Percentiles rank a stretch among this genome's conserved stretches.
Evolutionary conservation across 2,329 filamentous ascomycete genomes (phyloP).

Genomic region (Stachybotrys chlorohalonatus): DNA sequence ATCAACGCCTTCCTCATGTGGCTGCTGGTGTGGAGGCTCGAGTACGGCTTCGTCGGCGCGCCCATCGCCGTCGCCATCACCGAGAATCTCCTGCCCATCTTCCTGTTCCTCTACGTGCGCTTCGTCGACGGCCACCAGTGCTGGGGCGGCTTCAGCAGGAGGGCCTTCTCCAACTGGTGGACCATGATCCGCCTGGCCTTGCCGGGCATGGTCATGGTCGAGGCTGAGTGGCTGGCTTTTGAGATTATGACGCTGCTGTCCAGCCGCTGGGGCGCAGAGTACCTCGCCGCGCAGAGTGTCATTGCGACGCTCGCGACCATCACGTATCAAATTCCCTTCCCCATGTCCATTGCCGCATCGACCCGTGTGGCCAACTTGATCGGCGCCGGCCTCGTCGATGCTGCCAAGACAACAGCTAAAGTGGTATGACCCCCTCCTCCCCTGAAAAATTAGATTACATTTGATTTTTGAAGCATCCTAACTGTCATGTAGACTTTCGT

Average conservation of each 20-base stretch:
- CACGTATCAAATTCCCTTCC: conserved; percentile 88
- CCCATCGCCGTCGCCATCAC: conserved; percentile 74
- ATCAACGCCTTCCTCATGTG: conserved; percentile 71
- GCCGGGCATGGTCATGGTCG: conserved; percentile 86
- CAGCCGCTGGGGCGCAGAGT: conserved; percentile 68
- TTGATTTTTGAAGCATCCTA: background rate
- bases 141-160: conserved; percentile 71
- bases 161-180: conserved; percentile 67
- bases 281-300: conserved; percentile 82
- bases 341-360: conserved; percentile 77
- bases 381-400: conserved; percentile 71
- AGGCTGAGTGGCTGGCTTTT: conserved; percentile 89
- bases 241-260: conserved; percentile 81
- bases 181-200: conserved; percentile 77
- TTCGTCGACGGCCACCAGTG: conserved; percentile 68
- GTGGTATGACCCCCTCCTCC: conserved; percentile 43
- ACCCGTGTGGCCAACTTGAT: conserved; percentile 90
- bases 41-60: conserved; percentile 67
- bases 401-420: conserved; percentile 71
- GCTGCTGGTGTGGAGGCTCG: conserved; percentile 65
- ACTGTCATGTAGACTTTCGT: conserved; percentile 41
- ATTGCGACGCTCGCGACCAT: conserved; percentile 69
- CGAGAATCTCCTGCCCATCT: conserved; percentile 65
- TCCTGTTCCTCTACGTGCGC: conserved; percentile 70
- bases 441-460: too few relatives aligned